Conservation (phyloP, 1,139 yeast genomes). For the Candida mesenterica region DNA sequence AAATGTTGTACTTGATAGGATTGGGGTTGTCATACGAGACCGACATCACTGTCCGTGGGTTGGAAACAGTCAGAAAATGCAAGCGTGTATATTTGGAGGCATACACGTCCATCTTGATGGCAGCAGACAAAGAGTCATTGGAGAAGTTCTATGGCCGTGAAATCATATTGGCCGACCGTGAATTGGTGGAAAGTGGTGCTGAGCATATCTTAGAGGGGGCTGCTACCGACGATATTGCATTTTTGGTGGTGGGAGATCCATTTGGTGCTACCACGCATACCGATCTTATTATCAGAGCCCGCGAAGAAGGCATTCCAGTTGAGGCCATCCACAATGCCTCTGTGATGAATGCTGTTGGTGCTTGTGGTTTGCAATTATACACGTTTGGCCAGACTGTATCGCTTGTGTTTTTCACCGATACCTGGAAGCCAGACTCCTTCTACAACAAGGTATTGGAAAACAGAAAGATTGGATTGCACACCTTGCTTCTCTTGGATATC, state of each 20-base stretch:
- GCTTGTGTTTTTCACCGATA: conserved; percentile 89
- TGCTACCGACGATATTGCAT: conserved; percentile 79
- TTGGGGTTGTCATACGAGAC: conserved; percentile 85
- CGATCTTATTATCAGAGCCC: conserved; percentile 85
- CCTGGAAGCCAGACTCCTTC: conserved; percentile 96
- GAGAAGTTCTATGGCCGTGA: conserved; percentile 85
- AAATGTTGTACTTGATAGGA: conserved; percentile 87
- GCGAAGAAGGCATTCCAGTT: conserved; percentile 74
- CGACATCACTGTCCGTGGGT: conserved; percentile 93
- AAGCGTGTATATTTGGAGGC: conserved; percentile 91
- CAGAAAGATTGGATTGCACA: conserved; percentile 85
- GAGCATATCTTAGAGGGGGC: conserved; percentile 80
- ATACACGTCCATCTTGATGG: conserved; percentile 92
- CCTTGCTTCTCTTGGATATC: conserved; percentile 82
- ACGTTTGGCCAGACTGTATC: conserved; percentile 97
- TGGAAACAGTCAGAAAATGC: conserved; percentile 79
- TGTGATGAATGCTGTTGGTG: conserved; percentile 98
- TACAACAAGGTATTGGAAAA: conserved; percentile 88
- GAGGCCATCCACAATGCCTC: conserved; percentile 93
- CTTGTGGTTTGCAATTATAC: conserved; percentile 92
- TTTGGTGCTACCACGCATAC: conserved; percentile 99
- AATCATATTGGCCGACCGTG: conserved; percentile 89
- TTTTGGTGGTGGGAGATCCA: conserved; percentile 95
- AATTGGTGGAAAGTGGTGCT: conserved; percentile 85
- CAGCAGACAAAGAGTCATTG: conserved; percentile 66